Conservation (phyloP, 371 early-diverging fungal genomes). For the Mucor indicus region DNA sequence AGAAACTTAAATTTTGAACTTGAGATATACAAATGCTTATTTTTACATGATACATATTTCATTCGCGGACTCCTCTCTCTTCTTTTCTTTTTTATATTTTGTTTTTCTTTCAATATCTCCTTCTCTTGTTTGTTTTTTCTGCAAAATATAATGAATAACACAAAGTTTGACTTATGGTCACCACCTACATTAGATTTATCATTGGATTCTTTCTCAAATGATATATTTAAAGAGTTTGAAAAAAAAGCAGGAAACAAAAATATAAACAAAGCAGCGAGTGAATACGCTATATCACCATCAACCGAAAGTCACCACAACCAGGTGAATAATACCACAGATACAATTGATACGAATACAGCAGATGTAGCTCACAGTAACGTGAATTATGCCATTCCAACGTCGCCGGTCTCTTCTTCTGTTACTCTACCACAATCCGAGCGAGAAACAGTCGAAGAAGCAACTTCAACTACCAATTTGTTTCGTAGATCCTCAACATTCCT, state of each 20-base stretch:
- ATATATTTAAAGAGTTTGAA: slow-evolving; percentile 27
- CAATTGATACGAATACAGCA: background rate
- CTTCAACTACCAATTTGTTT: slow-evolving; percentile 5
- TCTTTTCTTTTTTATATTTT: background rate
- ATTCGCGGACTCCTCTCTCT: slow-evolving; percentile 1
- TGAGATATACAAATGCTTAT: too few relatives aligned
- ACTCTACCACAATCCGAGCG: background rate
- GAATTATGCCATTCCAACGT: background rate
- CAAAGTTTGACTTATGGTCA: slow-evolving; percentile 17
- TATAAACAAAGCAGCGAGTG: background rate
- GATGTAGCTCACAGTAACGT: background rate
- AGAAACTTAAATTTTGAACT: too few relatives aligned
- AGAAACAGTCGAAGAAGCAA: background rate
- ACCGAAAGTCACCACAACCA: background rate
- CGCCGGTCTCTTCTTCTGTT: slow-evolving; percentile 7
- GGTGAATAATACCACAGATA: too few relatives aligned
- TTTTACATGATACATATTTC: too few relatives aligned
- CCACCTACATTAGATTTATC: slow-evolving; percentile 17
- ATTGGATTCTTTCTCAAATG: slow-evolving; percentile 29
- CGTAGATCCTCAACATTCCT: slow-evolving; percentile 11
- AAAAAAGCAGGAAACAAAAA: slow-evolving; percentile 3
- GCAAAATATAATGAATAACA: slow-evolving; percentile 5
- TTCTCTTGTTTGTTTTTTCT: background rate
- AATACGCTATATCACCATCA: background rate
- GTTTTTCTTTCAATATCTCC: slow-evolving; percentile 1